These are phyloP conservation scores for Helianthus tuberosus DNA, from an alignment of 129 eudicot genomes.

Conservation along the genomic window DNA sequence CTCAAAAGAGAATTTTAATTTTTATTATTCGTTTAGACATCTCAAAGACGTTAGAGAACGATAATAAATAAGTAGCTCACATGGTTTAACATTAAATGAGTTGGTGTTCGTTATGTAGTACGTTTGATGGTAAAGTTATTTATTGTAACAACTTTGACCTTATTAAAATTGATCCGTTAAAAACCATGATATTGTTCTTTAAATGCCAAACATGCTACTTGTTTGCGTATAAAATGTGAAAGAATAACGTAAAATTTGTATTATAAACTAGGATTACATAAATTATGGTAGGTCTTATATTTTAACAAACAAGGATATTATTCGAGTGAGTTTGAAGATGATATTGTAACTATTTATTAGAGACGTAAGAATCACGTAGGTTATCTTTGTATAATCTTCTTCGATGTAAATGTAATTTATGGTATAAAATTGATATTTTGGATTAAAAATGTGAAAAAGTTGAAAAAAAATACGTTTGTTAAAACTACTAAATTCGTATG, in stretches of 20 bases:
- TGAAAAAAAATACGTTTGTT: background rate
- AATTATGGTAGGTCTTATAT: background rate
- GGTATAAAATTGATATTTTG: background rate
- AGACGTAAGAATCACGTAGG: background rate
- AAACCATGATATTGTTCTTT: no score
- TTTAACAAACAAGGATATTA: background rate
- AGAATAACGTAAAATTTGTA: background rate
- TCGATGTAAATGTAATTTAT: background rate
- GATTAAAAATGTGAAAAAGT: background rate
- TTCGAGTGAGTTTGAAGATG: background rate
- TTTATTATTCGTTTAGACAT: background rate
- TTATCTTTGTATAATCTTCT: background rate
- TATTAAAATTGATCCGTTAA: no score
- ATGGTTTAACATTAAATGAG: background rate
- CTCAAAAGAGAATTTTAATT: background rate
- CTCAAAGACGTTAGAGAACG: background rate
- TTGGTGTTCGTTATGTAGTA: background rate
- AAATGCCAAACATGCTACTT: background rate
- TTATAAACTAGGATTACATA: background rate
- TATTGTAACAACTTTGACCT: no score
- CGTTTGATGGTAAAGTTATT: no score
- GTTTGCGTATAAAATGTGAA: background rate
- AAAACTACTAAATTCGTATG: background rate
- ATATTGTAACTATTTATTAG: background rate
- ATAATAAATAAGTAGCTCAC: background rate